Base-by-base conservation (phyloP, 257 asterid genomes). In the Dorcoceras hygrometricum region DNA sequence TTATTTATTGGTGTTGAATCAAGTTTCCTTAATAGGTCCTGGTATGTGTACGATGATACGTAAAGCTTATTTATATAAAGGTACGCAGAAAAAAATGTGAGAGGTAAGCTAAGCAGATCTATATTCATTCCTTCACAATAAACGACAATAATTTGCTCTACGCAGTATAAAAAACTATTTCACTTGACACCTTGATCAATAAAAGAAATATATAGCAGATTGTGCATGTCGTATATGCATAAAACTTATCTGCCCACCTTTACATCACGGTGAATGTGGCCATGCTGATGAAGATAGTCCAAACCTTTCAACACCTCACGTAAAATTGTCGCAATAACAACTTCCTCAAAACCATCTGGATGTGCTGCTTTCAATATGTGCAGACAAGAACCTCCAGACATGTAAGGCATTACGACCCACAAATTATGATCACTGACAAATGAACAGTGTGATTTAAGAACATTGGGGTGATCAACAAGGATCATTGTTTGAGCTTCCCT, bases 321-420 rank as follows among this genome's bases (percentile, higher is more conserved):
- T 74, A 94, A 76, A 72, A 90, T 62, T 61, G 98, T 88, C 71
- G 98, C 98, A 73, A 94, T 94, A 54, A 89, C 95, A 69, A 80
- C 92, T 81, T 94, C 99, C 80, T 91, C 96, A 25, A 94, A 87
- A 25, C 99, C 99, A 84, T 94, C 95, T 8, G 96, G 98, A 50
- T 94, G 82, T 54, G 77, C 80, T 62, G 96, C 93, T 79, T 94
- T 94, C 67, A 94, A 71, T 64, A 94, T 87, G 84, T 94, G 99
- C 25, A 94, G 87, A 80, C 99, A 94, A 62, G 99, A 94, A 66
- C 99, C 99, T 39, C 99, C 96, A 51, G 93, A 81, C 98, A 90
- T 90, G 78, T 77, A 94, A 72, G 98, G 99, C 99, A 94, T 94
- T 66, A 94, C 89, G 24, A 94, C 95, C 99, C 98, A 94, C 69